Percentiles rank a stretch among this genome's conserved stretches.
Evolutionary conservation across 2,329 filamentous ascomycete species (phyloP).

Genomic region (Leptographium procerum): DNA sequence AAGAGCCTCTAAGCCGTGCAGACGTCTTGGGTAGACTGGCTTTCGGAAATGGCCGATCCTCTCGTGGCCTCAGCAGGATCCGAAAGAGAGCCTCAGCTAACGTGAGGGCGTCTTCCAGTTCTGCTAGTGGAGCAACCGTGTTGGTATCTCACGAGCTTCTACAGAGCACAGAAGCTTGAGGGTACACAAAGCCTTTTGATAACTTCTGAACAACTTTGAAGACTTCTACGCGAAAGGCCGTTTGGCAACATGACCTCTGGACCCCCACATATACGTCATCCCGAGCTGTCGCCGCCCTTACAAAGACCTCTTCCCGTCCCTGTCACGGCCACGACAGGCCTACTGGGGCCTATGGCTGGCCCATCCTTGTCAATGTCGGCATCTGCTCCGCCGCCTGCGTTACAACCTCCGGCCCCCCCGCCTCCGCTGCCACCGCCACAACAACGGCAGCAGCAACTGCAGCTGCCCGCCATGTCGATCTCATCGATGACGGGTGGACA

Average conservation of each 20-base stretch:
- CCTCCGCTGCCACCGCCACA: neutral
- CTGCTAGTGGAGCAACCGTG: neutral
- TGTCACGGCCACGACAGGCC: neutral
- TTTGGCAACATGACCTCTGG: neutral
- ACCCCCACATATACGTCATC: neutral
- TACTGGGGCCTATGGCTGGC: neutral
- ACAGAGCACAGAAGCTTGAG: neutral
- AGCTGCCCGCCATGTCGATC: constrained; percentile 13
- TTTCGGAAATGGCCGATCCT: neutral
- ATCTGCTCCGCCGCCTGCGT: constrained; percentile 1
- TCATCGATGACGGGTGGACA: neutral
- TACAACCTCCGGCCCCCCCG: neutral
- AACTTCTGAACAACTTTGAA: neutral
- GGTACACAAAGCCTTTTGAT: neutral
- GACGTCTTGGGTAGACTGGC: neutral
- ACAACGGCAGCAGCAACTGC: neutral
- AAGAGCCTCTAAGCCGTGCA: too few relatives aligned
- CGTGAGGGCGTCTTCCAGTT: neutral
- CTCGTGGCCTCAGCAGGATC: neutral
- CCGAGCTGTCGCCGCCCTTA: neutral
- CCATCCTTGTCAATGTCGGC: neutral
- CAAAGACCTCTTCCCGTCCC: neutral
- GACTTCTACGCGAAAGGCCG: too few relatives aligned
- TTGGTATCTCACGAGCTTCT: neutral
- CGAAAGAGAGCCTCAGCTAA: neutral